A percentile compares a stretch with the other conserved stretches of the same genome.
phyloP scores from a whole-genome alignment of 139 green algal species.

The Zygnema cylindricum region DNA sequence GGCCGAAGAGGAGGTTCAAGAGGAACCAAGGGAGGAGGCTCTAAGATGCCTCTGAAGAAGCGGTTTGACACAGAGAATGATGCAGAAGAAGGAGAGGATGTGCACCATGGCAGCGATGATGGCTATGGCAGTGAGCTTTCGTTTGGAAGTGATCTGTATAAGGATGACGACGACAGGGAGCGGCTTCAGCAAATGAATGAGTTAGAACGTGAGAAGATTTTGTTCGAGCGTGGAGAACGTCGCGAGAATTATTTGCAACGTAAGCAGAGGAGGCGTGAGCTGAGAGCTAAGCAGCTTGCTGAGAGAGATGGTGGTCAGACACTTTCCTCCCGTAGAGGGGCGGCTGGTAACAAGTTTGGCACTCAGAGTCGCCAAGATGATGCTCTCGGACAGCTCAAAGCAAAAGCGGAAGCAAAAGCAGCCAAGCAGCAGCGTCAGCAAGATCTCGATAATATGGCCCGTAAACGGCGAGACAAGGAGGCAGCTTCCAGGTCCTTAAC shows the following conservation, averaged over 20 bases:
- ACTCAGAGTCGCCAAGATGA: conserved; percentile 1
- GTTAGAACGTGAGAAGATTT: conserved; percentile 73
- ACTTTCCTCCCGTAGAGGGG: not conserved
- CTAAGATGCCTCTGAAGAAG: conserved; percentile 52
- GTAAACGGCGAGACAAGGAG: not conserved
- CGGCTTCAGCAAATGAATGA: conserved; percentile 73
- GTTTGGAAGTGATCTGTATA: conserved; percentile 67
- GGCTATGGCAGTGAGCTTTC: conserved; percentile 46
- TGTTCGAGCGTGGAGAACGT: conserved; percentile 67
- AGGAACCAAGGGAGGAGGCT: conserved; percentile 36
- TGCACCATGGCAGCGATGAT: conserved; percentile 21
- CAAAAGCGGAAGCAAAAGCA: conserved; percentile 22
- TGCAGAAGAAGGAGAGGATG: conserved; percentile 7
- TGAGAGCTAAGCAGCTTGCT: conserved; percentile 3
- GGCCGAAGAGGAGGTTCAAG: not conserved
- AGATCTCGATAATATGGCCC: not conserved
- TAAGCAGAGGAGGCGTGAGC: conserved; percentile 5
- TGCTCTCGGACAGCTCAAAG: conserved; percentile 26
- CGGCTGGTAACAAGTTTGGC: not conserved
- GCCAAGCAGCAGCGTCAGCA: conserved; percentile 37
- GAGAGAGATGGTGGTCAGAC: not conserved
- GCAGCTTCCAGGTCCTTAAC: conserved; percentile 8
- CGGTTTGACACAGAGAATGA: conserved; percentile 48
- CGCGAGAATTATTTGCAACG: conserved; percentile 34
- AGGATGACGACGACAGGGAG: conserved; percentile 69